Percentiles rank a stretch among this genome's conserved stretches.
These are phyloP conservation scores for Zygoascus flipseniorum DNA, from an alignment of 805 yeast species.

Conservation along the genomic window DNA sequence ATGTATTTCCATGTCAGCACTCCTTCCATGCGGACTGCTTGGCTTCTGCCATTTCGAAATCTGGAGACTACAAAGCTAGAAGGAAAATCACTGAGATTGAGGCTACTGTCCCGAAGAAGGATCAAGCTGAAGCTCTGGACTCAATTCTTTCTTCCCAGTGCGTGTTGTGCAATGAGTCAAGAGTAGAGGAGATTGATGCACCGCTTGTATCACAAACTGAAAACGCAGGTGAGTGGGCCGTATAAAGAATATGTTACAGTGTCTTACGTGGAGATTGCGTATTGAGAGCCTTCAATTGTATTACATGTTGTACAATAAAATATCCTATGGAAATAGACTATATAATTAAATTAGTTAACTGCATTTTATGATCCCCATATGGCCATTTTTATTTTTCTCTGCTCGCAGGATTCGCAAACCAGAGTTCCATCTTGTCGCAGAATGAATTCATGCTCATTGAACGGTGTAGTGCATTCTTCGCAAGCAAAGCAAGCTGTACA, in stretches of 20 bases:
- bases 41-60: constrained; percentile 48
- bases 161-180: constrained; percentile 69
- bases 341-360: background rate
- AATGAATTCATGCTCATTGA: constrained; percentile 23
- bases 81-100: constrained; percentile 51
- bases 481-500: constrained; percentile 25
- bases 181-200: constrained; percentile 62
- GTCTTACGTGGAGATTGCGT: background rate
- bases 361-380: constrained; percentile 13
- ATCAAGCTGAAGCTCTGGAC: constrained; percentile 31
- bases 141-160: constrained; percentile 56
- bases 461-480: constrained; percentile 24
- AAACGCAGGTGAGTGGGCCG: constrained; percentile 6
- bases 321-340: background rate
- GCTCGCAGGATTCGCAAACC: constrained; percentile 24
- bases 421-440: constrained; percentile 26
- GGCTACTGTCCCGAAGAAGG: constrained; percentile 19
- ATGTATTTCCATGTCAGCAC: constrained; percentile 84
- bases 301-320: background rate
- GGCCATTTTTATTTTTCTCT: constrained; percentile 13
- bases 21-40: constrained; percentile 85
- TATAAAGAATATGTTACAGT: constrained; percentile 2
- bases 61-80: constrained; percentile 60
- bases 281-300: background rate
- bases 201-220: constrained; percentile 34